Evolutionary conservation across 1,284 basidiomycete genomes (phyloP).

Genomic region (Microbotryum violaceum): DNA sequence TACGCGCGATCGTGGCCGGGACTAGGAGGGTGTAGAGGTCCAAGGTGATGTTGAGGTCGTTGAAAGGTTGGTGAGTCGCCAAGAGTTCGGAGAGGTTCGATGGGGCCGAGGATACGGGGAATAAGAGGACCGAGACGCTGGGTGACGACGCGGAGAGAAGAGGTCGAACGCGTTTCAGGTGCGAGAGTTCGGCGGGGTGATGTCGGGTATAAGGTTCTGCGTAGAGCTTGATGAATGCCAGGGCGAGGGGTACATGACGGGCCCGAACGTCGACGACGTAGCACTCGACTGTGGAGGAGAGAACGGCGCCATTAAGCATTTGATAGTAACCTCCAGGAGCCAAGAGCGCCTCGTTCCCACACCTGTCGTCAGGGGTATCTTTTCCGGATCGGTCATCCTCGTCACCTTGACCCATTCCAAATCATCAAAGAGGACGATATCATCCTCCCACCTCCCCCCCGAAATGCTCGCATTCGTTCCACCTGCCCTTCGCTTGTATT

Average conservation of each 20-base stretch:
- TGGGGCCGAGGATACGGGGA: conserved; percentile 29
- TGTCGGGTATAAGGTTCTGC: conserved; percentile 1
- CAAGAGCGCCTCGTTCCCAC: background rate
- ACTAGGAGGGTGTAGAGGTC: conserved; percentile 47
- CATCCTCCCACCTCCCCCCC: conserved; percentile 49
- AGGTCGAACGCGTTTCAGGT: conserved; percentile 66
- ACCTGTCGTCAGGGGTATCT: conserved; percentile 34
- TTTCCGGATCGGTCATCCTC: conserved; percentile 39
- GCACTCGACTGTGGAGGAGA: conserved; percentile 20
- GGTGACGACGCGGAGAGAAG: background rate
- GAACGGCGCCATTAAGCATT: no score
- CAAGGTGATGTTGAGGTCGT: background rate
- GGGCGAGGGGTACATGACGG: conserved; percentile 12
- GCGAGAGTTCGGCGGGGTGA: conserved; percentile 48
- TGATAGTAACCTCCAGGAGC: no score
- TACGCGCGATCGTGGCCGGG: conserved; percentile 64
- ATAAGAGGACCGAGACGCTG: conserved; percentile 34
- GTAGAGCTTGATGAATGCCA: conserved; percentile 28
- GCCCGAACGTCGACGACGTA: conserved; percentile 26
- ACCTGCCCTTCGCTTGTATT: background rate
- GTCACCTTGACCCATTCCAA: conserved; percentile 40
- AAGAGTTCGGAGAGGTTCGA: conserved; percentile 36
- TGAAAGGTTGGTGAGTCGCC: background rate
- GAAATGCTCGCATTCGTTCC: background rate
- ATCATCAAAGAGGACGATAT: conserved; percentile 37